These are phyloP conservation scores for Alternaria triticina DNA, from an alignment of 2,329 filamentous ascomycete genomes.

Conservation along the genomic window DNA sequence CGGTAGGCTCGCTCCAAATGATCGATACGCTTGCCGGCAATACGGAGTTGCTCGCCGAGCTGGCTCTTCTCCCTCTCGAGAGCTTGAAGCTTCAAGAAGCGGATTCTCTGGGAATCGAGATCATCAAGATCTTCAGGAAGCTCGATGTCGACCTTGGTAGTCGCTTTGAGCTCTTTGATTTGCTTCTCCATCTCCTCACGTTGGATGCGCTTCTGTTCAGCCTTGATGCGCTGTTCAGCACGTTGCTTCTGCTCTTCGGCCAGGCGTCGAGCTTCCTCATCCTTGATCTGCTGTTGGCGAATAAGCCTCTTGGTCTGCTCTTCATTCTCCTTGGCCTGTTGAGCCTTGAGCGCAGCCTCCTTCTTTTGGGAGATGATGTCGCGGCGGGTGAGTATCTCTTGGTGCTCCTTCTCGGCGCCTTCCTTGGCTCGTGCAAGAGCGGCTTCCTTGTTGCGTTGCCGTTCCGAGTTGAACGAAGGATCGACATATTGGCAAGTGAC, in stretches of 20 bases:
- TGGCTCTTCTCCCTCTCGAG: conserved; percentile 98
- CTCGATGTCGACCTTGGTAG: conserved; percentile 85
- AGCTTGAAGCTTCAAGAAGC: conserved; percentile 92
- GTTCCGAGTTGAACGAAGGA: conserved; percentile 82
- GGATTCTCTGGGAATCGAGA: conserved; percentile 68
- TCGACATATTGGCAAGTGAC: conserved; percentile 97
- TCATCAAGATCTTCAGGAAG: conserved; percentile 79
- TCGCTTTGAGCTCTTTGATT: conserved; percentile 92
- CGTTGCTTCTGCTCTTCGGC: conserved; percentile 92
- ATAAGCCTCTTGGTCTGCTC: conserved; percentile 87
- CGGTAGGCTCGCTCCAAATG: conserved; percentile 97
- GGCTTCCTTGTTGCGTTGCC: conserved; percentile 77
- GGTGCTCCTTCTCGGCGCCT: conserved; percentile 91
- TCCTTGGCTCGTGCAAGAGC: conserved; percentile 82
- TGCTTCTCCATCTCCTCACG: conserved; percentile 74
- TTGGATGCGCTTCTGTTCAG: conserved; percentile 52
- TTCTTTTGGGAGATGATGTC: conserved; percentile 96
- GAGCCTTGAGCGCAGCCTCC: conserved; percentile 87
- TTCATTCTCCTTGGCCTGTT: conserved; percentile 89
- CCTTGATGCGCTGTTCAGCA: conserved; percentile 84
- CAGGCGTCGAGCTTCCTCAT: conserved; percentile 87
- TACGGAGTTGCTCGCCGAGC: conserved; percentile 85
- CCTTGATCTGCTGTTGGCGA: conserved; percentile 84
- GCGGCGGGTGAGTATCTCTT: conserved; percentile 82
- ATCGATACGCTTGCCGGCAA: conserved; percentile 94